Evolutionary conservation across 2,329 filamentous ascomycete species (phyloP), one percentile per base, ranked within the genome.

Genomic region (Botrytis pseudocinerea): DNA sequence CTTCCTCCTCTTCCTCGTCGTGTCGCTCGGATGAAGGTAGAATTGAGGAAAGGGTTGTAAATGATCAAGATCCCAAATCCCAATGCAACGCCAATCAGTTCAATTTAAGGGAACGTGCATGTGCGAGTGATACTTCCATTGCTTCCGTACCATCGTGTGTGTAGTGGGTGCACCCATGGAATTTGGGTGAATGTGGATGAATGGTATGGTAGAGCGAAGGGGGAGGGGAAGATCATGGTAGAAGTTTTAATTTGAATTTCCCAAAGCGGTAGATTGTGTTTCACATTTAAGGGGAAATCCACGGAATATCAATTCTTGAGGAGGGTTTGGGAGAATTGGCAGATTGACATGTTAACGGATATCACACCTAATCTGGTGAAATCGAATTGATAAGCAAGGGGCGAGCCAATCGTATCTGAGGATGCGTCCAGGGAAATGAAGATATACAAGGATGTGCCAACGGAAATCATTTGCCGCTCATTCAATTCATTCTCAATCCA

Each of bases 271-370:
- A 40, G 38, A 57, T 69, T n/a, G 38, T 48, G 65, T 69, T 57
- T 69, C 65, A 57, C 0, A 69, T 22, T 69, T 42, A 40, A 54
- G 46, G 65, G 65, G 65, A 44, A 69, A 38, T 48, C 28, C 60
- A 63, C 38, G 60, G 38, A n/a, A 20, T n/a, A 28, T 42, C 25
- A 63, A 28, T 57, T 57, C n/a, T 28, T 1, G 51, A 57, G 51
- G 51, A 2, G n/a, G n/a, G n/a, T 57, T 57, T 57, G 28, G n/a
- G n/a, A 63, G 60, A 63, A 63, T 42, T 63, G 25, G 38, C 60
- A 61, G 22, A 35, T 61, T 61, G 59, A 25, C 32, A 61, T 61
- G 14, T 61, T 25, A 42, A 62, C 60, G 60, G 60, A 42, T n/a
- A 42, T 62, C 3, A 40, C n/a, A 42, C 35, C 60, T 16, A 42